phyloP scores from a whole-genome alignment of 192 early-diverging fungal species.

The Coemansia sp. region DNA sequence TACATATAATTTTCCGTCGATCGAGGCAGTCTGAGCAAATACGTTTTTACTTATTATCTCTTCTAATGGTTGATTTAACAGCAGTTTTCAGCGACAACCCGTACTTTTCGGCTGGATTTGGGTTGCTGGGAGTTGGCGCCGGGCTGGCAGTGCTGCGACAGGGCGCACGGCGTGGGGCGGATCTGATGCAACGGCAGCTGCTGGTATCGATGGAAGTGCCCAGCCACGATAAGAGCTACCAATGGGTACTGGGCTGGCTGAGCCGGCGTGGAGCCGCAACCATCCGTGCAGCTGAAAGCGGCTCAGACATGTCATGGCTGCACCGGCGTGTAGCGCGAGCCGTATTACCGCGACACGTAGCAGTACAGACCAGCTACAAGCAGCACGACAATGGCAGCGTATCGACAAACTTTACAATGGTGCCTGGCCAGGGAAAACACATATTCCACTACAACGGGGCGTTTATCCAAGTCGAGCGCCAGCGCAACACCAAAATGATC shows the following conservation, averaged over 20 bases:
- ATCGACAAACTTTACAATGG: slow-evolving; percentile 77
- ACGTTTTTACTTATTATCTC: background rate
- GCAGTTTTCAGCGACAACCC: slow-evolving; percentile 68
- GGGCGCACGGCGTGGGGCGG: slow-evolving; percentile 66
- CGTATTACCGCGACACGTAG: slow-evolving; percentile 65
- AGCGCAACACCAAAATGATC: slow-evolving; percentile 83
- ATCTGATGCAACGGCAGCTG: slow-evolving; percentile 71
- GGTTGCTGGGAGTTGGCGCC: slow-evolving; percentile 85
- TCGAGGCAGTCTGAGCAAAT: background rate
- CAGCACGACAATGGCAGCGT: slow-evolving; percentile 90
- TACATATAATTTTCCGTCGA: background rate
- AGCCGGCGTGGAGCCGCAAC: slow-evolving; percentile 43
- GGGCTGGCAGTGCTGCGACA: slow-evolving; percentile 75
- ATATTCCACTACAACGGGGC: slow-evolving; percentile 74
- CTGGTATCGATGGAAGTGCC: slow-evolving; percentile 93
- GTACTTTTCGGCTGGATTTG: slow-evolving; percentile 93
- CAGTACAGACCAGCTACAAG: slow-evolving; percentile 84
- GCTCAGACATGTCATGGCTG: slow-evolving; percentile 39
- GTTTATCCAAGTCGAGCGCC: slow-evolving; percentile 82
- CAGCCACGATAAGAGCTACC: slow-evolving; percentile 88
- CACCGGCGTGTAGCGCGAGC: slow-evolving; percentile 56
- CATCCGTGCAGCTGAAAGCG: slow-evolving; percentile 19
- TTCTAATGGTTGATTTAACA: slow-evolving; percentile 58
- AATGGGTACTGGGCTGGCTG: slow-evolving; percentile 95
- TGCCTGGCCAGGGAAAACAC: slow-evolving; percentile 92